phyloP scores from a whole-genome alignment of 345 rosid genomes.

The Eucalyptus tenuipes region DNA sequence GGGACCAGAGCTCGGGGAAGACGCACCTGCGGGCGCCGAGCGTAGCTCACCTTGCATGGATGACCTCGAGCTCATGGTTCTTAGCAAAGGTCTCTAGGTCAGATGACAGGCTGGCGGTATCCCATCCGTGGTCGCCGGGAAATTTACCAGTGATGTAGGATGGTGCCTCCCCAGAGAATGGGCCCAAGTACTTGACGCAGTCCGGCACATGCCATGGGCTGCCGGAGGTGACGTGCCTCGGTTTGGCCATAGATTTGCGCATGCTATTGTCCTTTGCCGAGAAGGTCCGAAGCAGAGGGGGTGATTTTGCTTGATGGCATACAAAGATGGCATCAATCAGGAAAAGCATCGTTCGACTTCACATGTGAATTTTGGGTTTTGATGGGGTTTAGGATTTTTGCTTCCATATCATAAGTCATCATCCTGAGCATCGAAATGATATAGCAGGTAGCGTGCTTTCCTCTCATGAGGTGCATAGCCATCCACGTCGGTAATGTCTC shows the following conservation, averaged over 20 bases:
- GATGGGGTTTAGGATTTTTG: background rate
- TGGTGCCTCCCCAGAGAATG: background rate
- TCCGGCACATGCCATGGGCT: background rate
- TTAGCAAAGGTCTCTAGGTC: background rate
- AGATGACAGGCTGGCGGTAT: background rate
- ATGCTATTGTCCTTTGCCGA: background rate
- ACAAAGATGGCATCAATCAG: background rate
- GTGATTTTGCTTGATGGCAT: background rate
- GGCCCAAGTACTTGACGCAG: background rate
- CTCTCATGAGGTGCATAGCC: background rate
- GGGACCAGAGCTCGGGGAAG: background rate
- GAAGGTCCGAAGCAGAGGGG: background rate
- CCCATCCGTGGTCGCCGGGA: background rate
- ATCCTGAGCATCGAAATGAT: background rate
- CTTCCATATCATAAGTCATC: background rate
- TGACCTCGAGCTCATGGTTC: background rate
- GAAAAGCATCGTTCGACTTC: background rate
- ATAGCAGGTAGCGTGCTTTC: background rate
- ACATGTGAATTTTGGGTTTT: background rate
- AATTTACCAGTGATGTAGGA: background rate
- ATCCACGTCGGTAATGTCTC: background rate
- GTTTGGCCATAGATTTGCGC: background rate
- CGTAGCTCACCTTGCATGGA: slow-evolving; percentile 1
- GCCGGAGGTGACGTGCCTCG: background rate
- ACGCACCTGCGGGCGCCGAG: background rate